Conservation (phyloP, 352 stramenopile genomes). For the Globisporangium spiculum region DNA sequence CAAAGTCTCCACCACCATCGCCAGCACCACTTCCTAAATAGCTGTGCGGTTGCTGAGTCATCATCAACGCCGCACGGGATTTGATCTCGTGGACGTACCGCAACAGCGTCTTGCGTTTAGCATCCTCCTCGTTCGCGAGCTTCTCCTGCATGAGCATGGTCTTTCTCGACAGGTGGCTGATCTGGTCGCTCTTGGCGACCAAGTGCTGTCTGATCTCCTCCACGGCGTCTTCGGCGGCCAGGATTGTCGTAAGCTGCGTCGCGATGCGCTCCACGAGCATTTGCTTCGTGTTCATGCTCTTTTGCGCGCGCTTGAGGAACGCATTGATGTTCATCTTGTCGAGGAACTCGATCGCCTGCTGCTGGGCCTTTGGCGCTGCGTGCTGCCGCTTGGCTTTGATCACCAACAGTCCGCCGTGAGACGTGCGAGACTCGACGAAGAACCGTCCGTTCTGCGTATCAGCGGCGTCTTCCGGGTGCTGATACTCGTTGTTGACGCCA, state of each 20-base stretch:
- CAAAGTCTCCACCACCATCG: constrained; percentile 18
- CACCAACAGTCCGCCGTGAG: constrained; percentile 82
- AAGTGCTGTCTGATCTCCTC: constrained; percentile 51
- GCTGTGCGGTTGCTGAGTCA: constrained; percentile 8
- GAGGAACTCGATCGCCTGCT: constrained; percentile 84
- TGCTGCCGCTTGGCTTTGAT: constrained; percentile 92
- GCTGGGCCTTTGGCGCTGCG: constrained; percentile 41
- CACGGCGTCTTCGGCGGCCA: constrained; percentile 72
- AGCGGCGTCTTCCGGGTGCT: constrained; percentile 58
- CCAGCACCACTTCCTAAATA: constrained; percentile 10
- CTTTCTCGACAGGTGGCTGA: constrained; percentile 77
- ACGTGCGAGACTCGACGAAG: constrained; percentile 81
- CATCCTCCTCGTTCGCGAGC: constrained; percentile 91
- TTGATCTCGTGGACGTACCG: constrained; percentile 95
- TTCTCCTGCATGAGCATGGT: constrained; percentile 76
- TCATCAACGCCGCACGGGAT: constrained; percentile 37
- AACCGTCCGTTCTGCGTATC: constrained; percentile 72
- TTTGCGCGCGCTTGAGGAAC: constrained; percentile 93
- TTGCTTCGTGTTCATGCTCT: constrained; percentile 92
- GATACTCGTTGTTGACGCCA: constrained; percentile 18
- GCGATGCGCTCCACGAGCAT: constrained; percentile 89
- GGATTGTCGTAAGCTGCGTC: constrained; percentile 67
- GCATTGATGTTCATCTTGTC: constrained; percentile 87
- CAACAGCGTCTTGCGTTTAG: constrained; percentile 93
- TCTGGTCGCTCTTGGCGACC: constrained; percentile 65